Evolutionary conservation across 805 yeast genomes (phyloP).

Genomic region (Wickerhamiella lipophila): DNA sequence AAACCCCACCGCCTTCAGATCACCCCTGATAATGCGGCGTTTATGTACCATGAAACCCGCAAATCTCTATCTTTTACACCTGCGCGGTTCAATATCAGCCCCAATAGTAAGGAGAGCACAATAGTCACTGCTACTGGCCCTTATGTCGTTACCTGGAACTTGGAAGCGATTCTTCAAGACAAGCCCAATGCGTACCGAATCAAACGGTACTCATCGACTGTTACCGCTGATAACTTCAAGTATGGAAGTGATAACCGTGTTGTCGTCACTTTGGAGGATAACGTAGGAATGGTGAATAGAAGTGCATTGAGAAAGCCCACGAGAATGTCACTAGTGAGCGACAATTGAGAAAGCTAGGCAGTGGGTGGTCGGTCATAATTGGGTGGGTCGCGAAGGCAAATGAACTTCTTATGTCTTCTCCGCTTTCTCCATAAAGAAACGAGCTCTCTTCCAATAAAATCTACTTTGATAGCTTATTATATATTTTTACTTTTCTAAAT

Average conservation of each 20-base stretch:
- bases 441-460: too few species aligned
- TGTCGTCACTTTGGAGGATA: slow-evolving; percentile 60
- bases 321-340: slow-evolving; percentile 28
- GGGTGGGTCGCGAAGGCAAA: too few species aligned
- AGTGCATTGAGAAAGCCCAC: slow-evolving; percentile 47
- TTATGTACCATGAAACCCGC: slow-evolving; percentile 40
- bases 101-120: slow-evolving; percentile 50
- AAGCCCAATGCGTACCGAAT: slow-evolving; percentile 48
- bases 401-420: too few species aligned
- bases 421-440: too few species aligned
- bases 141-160: slow-evolving; percentile 68
- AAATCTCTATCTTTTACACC: slow-evolving; percentile 47
- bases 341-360: too few species aligned
- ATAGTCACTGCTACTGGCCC: slow-evolving; percentile 75
- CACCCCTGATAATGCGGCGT: slow-evolving; percentile 59
- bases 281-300: slow-evolving; percentile 57
- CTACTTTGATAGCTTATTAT: too few species aligned
- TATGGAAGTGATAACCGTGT: slow-evolving; percentile 61
- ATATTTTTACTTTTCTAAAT: too few species aligned
- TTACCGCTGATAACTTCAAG: slow-evolving; percentile 67
- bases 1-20: slow-evolving; percentile 54
- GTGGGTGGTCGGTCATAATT: too few species aligned
- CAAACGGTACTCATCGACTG: slow-evolving; percentile 45
- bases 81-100: slow-evolving; percentile 66
- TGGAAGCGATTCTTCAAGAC: slow-evolving; percentile 44